Evolutionary conservation across 768 basidiomycete species (phyloP).

Genomic region (Amanita rimosa): DNA sequence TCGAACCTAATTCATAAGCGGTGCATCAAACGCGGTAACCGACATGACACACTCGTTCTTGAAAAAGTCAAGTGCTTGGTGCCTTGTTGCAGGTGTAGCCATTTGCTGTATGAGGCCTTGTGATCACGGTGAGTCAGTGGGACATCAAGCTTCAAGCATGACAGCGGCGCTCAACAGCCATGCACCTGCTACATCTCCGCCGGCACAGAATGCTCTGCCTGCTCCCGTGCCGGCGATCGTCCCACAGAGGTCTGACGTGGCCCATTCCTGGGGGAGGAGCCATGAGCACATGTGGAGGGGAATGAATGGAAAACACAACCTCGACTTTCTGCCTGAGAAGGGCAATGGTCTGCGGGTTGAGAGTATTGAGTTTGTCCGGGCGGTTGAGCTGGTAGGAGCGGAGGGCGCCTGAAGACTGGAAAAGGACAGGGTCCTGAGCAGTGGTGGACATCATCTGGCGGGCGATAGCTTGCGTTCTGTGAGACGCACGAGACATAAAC

Average conservation of each 20-base stretch:
- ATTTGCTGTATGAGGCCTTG: constrained; percentile 22
- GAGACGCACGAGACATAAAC: constrained; percentile 29
- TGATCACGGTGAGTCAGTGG: background rate
- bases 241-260: constrained; percentile 54
- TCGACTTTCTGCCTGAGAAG: constrained; percentile 63
- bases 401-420: constrained; percentile 52
- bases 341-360: constrained; percentile 70
- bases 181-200: constrained; percentile 88
- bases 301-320: constrained; percentile 25
- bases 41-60: constrained; percentile 60
- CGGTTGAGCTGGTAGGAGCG: constrained; percentile 76
- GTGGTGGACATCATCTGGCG: constrained; percentile 37
- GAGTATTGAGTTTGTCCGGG: constrained; percentile 68
- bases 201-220: constrained; percentile 82
- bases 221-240: constrained; percentile 63
- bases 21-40: constrained; percentile 10
- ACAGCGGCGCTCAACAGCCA: constrained; percentile 9
- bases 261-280: constrained; percentile 23
- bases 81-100: constrained; percentile 35
- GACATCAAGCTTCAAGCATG: no score
- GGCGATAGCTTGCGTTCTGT: constrained; percentile 32
- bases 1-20: constrained; percentile 48
- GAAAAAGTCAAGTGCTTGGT: constrained; percentile 78
- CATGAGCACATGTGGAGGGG: background rate
- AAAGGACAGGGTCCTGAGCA: constrained; percentile 44